Evolutionary conservation across 164 flowering plant genomes (phyloP).

Genomic region (Amborella trichopoda): DNA sequence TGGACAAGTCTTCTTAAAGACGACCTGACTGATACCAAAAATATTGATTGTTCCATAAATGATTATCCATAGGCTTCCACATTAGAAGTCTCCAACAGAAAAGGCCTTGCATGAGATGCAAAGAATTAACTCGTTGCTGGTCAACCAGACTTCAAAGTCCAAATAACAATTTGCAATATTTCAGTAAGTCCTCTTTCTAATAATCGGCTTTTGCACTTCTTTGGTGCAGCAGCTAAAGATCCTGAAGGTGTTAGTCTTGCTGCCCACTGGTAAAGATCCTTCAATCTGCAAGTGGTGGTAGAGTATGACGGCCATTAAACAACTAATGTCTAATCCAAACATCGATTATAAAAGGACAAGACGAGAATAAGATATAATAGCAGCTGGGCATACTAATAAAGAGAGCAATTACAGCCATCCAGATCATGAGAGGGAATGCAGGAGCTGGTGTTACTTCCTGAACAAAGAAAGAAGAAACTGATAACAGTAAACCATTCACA

Average conservation of each 20-base stretch:
- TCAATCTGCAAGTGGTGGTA: conserved; percentile 33
- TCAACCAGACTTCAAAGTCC: too few species aligned
- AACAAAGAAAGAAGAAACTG: too few species aligned
- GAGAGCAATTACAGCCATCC: conserved; percentile 57
- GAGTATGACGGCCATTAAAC: not conserved
- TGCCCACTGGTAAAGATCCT: conserved; percentile 53
- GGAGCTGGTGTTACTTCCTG: conserved; percentile 94
- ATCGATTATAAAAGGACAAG: not conserved
- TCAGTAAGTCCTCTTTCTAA: conserved; percentile 77
- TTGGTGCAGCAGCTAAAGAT: conserved; percentile 20
- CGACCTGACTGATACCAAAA: too few species aligned
- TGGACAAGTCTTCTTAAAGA: too few species aligned
- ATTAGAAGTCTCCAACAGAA: too few species aligned
- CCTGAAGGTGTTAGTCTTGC: conserved; percentile 35
- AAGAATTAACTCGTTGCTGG: too few species aligned
- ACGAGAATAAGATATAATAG: not conserved
- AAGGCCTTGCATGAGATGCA: too few species aligned
- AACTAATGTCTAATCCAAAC: not conserved
- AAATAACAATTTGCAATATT: too few species aligned
- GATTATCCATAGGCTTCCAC: too few species aligned
- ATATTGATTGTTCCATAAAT: too few species aligned
- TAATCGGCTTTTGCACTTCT: conserved; percentile 36
- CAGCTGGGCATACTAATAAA: conserved; percentile 85
- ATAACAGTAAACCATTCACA: too few species aligned
- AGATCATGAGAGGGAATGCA: conserved; percentile 66